A percentile compares a stretch with the other conserved stretches of the same genome.
Evolutionary conservation across 75 land plant genomes (phyloP).

Genomic region (Cupressus sempervirens): DNA sequence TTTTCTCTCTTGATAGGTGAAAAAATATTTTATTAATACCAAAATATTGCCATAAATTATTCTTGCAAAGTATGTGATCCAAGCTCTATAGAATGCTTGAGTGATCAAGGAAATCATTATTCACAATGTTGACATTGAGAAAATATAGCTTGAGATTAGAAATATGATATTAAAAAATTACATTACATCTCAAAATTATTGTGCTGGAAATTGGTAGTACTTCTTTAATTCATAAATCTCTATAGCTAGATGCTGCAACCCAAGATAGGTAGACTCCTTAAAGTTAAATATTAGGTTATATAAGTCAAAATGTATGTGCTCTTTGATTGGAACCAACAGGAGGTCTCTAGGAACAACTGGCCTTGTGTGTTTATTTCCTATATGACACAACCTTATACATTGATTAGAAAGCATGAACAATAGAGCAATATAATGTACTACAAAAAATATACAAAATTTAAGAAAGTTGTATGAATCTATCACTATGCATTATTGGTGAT

Average conservation of each 20-base stretch:
- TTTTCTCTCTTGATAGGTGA: background rate
- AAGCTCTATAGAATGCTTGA: background rate
- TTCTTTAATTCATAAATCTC: background rate
- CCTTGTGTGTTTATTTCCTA: background rate
- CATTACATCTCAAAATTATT: background rate
- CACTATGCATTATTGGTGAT: background rate
- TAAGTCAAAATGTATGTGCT: background rate
- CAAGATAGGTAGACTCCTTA: background rate
- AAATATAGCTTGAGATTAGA: background rate
- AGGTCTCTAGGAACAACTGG: background rate
- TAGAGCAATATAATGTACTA: background rate
- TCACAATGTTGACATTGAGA: background rate
- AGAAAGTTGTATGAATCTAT: background rate
- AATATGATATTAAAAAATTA: too few species aligned
- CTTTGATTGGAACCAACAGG: background rate
- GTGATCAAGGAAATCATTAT: background rate
- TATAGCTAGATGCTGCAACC: background rate
- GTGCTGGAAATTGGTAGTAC: background rate
- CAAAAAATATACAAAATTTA: background rate
- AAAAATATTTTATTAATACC: background rate
- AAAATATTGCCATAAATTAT: background rate
- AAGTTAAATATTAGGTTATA: background rate
- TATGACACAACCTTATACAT: background rate
- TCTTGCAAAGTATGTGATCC: background rate
- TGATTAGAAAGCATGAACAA: background rate